Evolutionary conservation across 768 basidiomycete species (phyloP).

Genomic region (Naganishia antarctica): DNA sequence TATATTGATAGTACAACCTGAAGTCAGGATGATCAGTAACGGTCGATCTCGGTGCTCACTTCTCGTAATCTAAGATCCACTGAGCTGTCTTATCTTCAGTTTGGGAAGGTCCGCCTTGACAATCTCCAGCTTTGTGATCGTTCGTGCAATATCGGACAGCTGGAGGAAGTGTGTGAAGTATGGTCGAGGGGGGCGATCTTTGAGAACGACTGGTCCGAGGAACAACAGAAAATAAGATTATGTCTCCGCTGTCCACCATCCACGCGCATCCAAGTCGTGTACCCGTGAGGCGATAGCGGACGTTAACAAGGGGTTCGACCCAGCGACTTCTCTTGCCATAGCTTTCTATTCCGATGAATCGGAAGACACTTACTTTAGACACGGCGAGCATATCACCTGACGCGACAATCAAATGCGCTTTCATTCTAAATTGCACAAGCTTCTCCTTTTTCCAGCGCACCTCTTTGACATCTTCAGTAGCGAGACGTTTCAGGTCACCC

Average conservation of each 20-base stretch:
- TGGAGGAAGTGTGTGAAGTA: not conserved
- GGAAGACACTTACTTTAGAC: no score
- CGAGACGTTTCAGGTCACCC: no score
- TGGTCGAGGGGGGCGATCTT: not conserved
- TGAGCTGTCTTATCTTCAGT: not conserved
- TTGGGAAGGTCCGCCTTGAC: not conserved
- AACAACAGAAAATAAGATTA: not conserved
- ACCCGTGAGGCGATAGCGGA: not conserved
- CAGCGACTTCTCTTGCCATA: not conserved
- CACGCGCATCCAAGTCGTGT: not conserved
- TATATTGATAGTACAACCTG: not conserved
- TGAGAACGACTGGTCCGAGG: not conserved
- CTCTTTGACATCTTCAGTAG: no score
- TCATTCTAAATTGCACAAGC: no score
- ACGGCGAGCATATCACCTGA: no score
- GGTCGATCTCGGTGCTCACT: no score
- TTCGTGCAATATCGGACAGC: not conserved
- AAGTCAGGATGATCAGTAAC: no score
- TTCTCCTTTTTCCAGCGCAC: no score
- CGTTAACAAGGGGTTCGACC: not conserved
- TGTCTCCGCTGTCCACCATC: not conserved
- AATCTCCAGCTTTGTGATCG: not conserved
- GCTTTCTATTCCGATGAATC: no score
- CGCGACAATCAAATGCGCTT: no score
- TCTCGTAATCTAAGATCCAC: not conserved